Conservation (phyloP, 768 basidiomycete species). For the Agrocybe pediades region DNA sequence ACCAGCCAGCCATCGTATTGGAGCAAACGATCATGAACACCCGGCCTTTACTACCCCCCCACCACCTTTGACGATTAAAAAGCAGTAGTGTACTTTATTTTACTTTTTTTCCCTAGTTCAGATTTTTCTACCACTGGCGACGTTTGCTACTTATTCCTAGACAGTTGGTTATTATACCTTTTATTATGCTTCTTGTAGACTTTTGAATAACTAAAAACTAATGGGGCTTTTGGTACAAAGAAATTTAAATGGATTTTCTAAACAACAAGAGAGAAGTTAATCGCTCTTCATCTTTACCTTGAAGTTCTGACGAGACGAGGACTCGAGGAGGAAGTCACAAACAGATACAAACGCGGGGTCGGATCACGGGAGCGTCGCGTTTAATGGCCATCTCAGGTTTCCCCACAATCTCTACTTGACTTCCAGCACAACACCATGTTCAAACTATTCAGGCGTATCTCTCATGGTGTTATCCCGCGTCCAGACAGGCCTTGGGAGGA, state of each 20-base stretch:
- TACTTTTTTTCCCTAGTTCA: not conserved
- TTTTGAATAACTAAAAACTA: not conserved
- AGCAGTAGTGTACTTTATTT: not conserved
- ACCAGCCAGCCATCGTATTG: too few species aligned
- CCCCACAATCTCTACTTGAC: constrained; percentile 8
- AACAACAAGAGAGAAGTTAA: too few species aligned
- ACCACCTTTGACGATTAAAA: too few species aligned
- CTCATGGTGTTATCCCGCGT: constrained; percentile 67
- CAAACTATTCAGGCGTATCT: constrained; percentile 70
- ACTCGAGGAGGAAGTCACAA: too few species aligned
- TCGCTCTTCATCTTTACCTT: too few species aligned
- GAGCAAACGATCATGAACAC: too few species aligned
- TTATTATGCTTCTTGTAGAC: not conserved
- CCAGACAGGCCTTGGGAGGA: constrained; percentile 78
- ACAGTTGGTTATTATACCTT: not conserved
- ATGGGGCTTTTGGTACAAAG: too few species aligned
- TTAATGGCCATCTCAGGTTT: not conserved
- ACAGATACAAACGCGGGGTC: too few species aligned
- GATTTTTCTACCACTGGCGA: not conserved
- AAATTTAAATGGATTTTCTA: too few species aligned
- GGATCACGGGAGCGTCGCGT: constrained; percentile 15
- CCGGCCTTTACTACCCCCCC: too few species aligned
- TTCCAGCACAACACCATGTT: constrained; percentile 59
- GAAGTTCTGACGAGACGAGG: too few species aligned
- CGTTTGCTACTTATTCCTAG: not conserved